Evolutionary conservation across 345 rosid genomes (phyloP).

Genomic region (Triadica sebifera): DNA sequence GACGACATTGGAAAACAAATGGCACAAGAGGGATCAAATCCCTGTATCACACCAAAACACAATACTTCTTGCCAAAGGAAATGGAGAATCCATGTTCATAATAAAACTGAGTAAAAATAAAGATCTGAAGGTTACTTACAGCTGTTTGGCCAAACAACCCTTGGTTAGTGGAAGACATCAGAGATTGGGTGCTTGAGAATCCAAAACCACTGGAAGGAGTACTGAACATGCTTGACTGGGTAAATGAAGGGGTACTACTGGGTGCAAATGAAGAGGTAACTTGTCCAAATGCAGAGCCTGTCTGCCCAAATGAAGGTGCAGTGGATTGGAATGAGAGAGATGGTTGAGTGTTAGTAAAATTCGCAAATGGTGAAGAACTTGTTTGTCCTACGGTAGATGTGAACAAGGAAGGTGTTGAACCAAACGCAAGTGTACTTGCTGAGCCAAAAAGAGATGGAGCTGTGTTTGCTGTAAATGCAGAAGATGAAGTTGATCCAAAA

Average conservation of each 20-base stretch:
- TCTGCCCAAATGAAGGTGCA: slow-evolving; percentile 46
- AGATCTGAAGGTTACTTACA: slow-evolving; percentile 39
- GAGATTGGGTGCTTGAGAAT: slow-evolving; percentile 52
- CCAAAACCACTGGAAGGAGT: slow-evolving; percentile 53
- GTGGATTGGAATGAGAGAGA: slow-evolving; percentile 54
- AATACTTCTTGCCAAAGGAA: not conserved
- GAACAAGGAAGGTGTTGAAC: slow-evolving; percentile 60
- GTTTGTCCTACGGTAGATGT: slow-evolving; percentile 42
- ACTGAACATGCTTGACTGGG: slow-evolving; percentile 49
- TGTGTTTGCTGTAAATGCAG: slow-evolving; percentile 47
- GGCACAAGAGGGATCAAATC: not conserved
- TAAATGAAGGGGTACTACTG: slow-evolving; percentile 45
- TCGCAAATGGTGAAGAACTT: slow-evolving; percentile 41
- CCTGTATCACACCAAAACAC: not conserved
- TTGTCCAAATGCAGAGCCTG: slow-evolving; percentile 64
- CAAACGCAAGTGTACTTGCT: slow-evolving; percentile 51
- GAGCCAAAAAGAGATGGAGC: slow-evolving; percentile 48
- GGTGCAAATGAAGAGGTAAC: slow-evolving; percentile 37
- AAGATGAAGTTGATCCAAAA: slow-evolving; percentile 44
- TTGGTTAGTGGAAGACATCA: slow-evolving; percentile 40
- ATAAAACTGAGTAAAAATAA: not conserved
- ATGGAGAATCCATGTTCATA: slow-evolving; percentile 4
- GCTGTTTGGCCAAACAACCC: slow-evolving; percentile 46
- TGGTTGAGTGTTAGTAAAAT: slow-evolving; percentile 53
- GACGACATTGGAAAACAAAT: not conserved